phyloP scores from a whole-genome alignment of 225 moss, liverwort and hornwort genomes.

The Neckera pumila region DNA sequence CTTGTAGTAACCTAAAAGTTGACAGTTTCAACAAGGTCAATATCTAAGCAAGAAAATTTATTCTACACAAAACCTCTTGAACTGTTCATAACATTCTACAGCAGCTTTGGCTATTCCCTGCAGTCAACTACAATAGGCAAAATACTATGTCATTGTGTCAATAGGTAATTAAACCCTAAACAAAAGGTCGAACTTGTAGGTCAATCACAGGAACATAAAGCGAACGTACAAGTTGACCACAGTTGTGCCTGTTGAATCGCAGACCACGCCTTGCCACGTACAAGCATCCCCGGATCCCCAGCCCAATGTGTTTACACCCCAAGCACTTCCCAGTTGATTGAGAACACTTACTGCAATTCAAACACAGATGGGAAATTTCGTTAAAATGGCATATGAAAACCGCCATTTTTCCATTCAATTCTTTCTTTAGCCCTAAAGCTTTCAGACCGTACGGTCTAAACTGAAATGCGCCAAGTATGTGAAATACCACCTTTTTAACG shows the following conservation, averaged over 20 bases:
- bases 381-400: no score
- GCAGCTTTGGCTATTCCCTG: not conserved
- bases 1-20: conserved; percentile 2
- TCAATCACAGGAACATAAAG: not conserved
- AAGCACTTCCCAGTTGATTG: conserved; percentile 13
- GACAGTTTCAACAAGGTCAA: not conserved
- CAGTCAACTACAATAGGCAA: not conserved
- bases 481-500: no score
- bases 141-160: not conserved
- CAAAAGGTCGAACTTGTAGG: not conserved
- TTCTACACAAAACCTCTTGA: not conserved
- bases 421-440: no score
- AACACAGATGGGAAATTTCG: no score
- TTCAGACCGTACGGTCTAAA: no score
- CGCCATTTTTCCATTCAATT: no score
- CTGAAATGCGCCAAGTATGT: no score
- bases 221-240: conserved; percentile 18
- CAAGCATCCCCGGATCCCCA: conserved; percentile 32
- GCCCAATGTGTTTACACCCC: not conserved
- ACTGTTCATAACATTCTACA: not conserved
- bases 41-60: not conserved
- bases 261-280: conserved; percentile 19
- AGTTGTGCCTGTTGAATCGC: conserved; percentile 1
- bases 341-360: conserved; percentile 14
- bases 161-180: not conserved